Base-by-base conservation (phyloP, 164 flowering plant species). In the Chimonanthus salicifolius region DNA sequence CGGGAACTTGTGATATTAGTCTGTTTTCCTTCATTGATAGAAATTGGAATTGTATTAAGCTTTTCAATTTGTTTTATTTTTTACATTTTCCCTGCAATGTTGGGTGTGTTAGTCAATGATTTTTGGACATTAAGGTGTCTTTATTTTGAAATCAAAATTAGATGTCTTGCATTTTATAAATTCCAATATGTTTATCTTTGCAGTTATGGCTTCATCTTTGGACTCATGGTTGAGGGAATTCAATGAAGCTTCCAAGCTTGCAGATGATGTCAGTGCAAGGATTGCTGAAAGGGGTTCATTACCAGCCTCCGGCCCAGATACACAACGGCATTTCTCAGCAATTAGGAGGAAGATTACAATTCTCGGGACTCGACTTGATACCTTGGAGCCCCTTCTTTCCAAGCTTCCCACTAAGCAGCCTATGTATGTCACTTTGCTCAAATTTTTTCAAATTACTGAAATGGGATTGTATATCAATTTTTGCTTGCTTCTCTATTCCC, bases 171-270 rank as follows among this genome's bases (percentile, higher is more conserved):
- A 33, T 33, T 33, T 33, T 33, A 33, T 33, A 33, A 33, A 33
- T 33, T 33, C 33, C 33, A 33, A 33, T 33, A 33, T 33, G 33
- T 33, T 45, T 66, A 51, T 77, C 78, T 73, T 77, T 81, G 80
- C 68, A 71, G 78, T 69, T 74, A 94, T 94, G 98, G 94, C 92
- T 21, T 85, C 92, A 58, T 79, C 94, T 58, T 76, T 82, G 10
- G 99, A 92, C 70, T 78, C 91, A 70, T 93, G 99, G 99, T 80
- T 90, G 85, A 88, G 84, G 78, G 97, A 94, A 78, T 89, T 86
- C 67, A 87, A 82, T 75, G 97, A 91, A 69, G 98, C 96, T 8
- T 72, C 83, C 21, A 95, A 88, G 77, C 90, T 95, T 68, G 86
- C 92, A 49, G 99, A 95, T 75, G 98, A 93, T 70, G 85, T 93